Evolutionary conservation across 345 rosid genomes (phyloP), one percentile per base, ranked within the genome.

Genomic region (Capsella bursapastoris): DNA sequence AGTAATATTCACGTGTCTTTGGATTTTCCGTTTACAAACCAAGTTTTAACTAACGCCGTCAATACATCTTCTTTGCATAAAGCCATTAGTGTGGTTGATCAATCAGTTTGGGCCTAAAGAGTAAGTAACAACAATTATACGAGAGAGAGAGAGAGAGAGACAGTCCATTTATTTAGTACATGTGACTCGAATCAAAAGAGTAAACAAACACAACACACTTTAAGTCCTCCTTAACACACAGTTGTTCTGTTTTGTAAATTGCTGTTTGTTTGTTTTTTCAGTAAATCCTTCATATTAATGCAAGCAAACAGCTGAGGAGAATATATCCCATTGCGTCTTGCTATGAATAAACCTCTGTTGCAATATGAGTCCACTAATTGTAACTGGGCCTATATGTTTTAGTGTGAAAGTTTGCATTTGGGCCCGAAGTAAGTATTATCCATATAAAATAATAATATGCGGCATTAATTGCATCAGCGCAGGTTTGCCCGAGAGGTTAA

Each of bases 401-500:
- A 22, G 8, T 31, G 15, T 31, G 1, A 0, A 47, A 31, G 31
- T 12, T 12, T 7, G 3, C 2, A 7, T 32, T 47, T 22, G 25
- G 74, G 58, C 40, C 66, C 15, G 41, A 22, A 22, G 25, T 22
- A 22, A 22, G 25, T 22, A 22, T 22, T 1, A 22, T 2, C 0
- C 2, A 22, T 22, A 22, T 22, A 22, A 22, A 22, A 1, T 22
- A 0, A 22, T 22, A 22, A 22, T 2, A 22, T 0, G 25, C 25
- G 25, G 25, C 25, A 22, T 22, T 22, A 1, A 22, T 1, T 22
- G 25, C 11, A 16, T 1, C 11, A 48, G 52, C 1, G 80, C 77
- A 89, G 96, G 91, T 93, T 89, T 88, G 90, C 96, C 96, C 93
- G 92, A 88, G 97, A 66, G 96, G 91, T 87, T 87, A 88, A 91